Percentiles rank a stretch among this genome's conserved stretches.
Conservation (phyloP, 202 grass and related monocot species). For the Tripidium arundinaceum region DNA sequence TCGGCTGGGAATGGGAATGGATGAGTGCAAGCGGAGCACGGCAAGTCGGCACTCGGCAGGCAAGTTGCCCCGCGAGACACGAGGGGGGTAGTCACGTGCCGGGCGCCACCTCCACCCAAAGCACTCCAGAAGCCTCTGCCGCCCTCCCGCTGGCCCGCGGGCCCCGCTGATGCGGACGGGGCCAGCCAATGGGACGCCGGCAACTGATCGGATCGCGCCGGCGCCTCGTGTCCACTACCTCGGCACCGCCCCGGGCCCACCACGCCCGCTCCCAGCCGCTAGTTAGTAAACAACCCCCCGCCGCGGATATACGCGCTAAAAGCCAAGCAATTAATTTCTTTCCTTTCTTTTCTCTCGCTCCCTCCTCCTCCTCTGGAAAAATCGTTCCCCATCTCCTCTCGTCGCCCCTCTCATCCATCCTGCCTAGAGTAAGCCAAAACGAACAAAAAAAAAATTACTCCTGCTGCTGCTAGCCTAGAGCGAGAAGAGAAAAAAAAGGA, state of each 20-base stretch:
- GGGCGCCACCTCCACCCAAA: too few relatives aligned
- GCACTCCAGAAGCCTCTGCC: neutral
- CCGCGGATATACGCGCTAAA: neutral
- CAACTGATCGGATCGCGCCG: conserved; percentile 50
- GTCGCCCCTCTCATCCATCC: neutral
- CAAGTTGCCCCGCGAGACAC: too few relatives aligned
- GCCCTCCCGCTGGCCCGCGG: neutral
- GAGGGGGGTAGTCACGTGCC: neutral
- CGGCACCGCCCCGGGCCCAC: conserved; percentile 35
- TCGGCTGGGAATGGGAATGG: neutral
- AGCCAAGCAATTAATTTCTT: neutral
- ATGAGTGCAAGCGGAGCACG: too few relatives aligned
- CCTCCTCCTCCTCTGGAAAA: neutral
- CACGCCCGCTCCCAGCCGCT: conserved; percentile 43
- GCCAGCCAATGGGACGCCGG: conserved; percentile 25
- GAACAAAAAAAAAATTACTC: neutral
- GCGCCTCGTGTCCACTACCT: conserved; percentile 47
- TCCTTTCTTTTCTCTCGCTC: too few relatives aligned
- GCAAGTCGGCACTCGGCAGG: neutral
- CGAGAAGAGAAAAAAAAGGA: too few relatives aligned
- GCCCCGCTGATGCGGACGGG: neutral
- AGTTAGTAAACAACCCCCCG: neutral
- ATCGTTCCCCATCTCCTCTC: neutral
- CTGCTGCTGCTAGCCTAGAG: neutral
- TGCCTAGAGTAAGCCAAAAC: neutral